Evolutionary conservation across 2,329 filamentous ascomycete species (phyloP).

Genomic region (Rasamsonia emersonii): DNA sequence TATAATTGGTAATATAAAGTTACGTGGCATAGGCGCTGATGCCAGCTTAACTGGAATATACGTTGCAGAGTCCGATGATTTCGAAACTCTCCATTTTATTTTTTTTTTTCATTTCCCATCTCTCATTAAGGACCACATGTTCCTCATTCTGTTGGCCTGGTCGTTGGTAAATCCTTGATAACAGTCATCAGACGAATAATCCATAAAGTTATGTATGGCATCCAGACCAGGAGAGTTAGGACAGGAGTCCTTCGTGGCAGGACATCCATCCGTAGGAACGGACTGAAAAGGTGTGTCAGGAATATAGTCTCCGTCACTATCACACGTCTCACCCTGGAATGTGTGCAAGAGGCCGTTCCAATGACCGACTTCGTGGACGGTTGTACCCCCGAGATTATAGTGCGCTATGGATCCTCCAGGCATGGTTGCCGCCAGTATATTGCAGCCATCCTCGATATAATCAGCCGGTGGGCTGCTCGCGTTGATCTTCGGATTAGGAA

Average conservation of each 20-base stretch:
- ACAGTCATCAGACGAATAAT: conserved; percentile 49
- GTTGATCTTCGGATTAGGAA: conserved; percentile 35
- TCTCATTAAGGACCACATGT: conserved; percentile 41
- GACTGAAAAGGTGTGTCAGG: conserved; percentile 37
- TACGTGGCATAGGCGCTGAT: too few species aligned
- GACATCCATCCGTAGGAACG: conserved; percentile 54
- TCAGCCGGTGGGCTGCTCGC: conserved; percentile 23
- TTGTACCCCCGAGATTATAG: conserved; percentile 41
- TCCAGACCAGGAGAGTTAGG: conserved; percentile 39
- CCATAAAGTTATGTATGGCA: conserved; percentile 53
- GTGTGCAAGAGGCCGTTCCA: conserved; percentile 40
- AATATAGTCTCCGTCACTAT: conserved; percentile 34
- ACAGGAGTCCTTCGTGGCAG: conserved; percentile 43
- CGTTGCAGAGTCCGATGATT: too few species aligned
- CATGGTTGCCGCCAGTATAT: conserved; percentile 49
- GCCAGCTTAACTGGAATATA: too few species aligned
- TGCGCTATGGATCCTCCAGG: conserved; percentile 41
- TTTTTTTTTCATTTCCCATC: conserved; percentile 21
- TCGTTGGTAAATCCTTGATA: conserved; percentile 45
- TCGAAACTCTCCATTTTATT: too few species aligned
- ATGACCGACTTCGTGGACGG: conserved; percentile 40
- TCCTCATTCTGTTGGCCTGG: conserved; percentile 44
- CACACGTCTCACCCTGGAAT: conserved; percentile 33
- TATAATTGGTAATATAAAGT: too few species aligned
- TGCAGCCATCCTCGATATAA: conserved; percentile 49